These are phyloP conservation scores for Artemisia princeps DNA, from an alignment of 140 eudicot genomes.

Conservation along the genomic window DNA sequence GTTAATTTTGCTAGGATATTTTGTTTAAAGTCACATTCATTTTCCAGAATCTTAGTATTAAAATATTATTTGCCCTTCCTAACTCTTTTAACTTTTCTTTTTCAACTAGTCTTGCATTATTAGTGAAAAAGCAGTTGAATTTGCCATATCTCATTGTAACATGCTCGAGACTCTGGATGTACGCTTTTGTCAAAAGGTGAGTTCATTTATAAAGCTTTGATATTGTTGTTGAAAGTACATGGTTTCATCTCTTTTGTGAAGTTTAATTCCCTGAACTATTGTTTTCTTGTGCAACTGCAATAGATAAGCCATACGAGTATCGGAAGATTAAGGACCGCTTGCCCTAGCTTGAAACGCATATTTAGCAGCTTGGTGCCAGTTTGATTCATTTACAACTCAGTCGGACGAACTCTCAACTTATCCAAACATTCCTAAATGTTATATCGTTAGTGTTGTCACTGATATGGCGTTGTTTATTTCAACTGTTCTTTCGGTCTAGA, in stretches of 20 bases:
- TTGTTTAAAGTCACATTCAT: constrained; percentile 5
- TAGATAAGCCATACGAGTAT: constrained; percentile 60
- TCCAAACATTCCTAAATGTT: neutral
- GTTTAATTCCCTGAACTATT: neutral
- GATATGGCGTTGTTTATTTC: constrained; percentile 21
- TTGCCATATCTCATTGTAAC: constrained; percentile 60
- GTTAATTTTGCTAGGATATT: neutral
- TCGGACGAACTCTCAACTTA: neutral
- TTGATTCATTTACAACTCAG: constrained; percentile 17
- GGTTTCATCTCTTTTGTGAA: neutral
- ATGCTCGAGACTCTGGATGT: constrained; percentile 96
- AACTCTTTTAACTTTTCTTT: neutral
- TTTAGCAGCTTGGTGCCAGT: constrained; percentile 62
- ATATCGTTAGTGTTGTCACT: neutral
- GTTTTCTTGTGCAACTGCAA: neutral
- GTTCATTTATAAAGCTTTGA: neutral
- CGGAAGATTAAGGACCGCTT: constrained; percentile 62
- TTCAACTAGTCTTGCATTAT: constrained; percentile 69
- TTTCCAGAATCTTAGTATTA: neutral
- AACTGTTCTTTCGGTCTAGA: constrained; percentile 3
- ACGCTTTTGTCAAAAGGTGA: constrained; percentile 87
- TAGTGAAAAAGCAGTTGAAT: constrained; percentile 72
- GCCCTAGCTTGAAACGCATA: constrained; percentile 79
- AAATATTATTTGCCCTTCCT: constrained; percentile 1
- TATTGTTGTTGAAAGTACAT: neutral